A percentile compares a stretch with the other conserved stretches of the same genome.
Evolutionary conservation across 1,284 basidiomycete genomes (phyloP).

Genomic region (Heterobasidion parviporum): DNA sequence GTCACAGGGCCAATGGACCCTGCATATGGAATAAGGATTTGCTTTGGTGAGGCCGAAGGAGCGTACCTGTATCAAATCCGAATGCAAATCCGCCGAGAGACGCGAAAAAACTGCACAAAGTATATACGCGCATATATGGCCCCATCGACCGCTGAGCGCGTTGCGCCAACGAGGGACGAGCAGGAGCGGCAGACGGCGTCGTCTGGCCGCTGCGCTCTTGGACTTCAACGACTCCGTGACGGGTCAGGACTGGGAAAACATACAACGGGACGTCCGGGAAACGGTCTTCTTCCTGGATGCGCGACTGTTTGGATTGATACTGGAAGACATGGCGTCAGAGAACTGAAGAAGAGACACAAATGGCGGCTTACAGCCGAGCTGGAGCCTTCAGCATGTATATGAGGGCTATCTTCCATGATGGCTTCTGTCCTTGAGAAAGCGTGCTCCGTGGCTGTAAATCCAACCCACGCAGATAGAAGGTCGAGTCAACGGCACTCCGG

Average conservation of each 20-base stretch:
- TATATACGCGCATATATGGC: conserved; percentile 5
- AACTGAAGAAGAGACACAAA: too few relatives aligned
- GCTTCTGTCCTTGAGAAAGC: too few relatives aligned
- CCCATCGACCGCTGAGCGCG: neutral
- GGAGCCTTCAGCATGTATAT: too few relatives aligned
- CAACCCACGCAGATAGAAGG: too few relatives aligned
- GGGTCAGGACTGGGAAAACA: neutral
- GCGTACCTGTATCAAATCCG: conserved; percentile 30
- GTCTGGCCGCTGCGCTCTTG: neutral
- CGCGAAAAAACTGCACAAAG: conserved; percentile 21
- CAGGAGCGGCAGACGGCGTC: neutral
- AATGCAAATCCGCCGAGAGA: conserved; percentile 28
- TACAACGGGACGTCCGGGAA: neutral
- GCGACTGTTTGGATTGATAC: neutral
- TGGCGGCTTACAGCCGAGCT: too few relatives aligned
- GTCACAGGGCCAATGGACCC: conserved; percentile 38
- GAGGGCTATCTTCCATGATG: too few relatives aligned
- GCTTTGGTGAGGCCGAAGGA: neutral
- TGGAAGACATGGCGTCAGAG: neutral
- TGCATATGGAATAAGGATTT: conserved; percentile 5
- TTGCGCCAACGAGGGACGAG: neutral
- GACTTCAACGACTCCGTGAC: neutral
- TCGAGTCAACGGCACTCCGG: too few relatives aligned
- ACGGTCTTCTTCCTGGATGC: neutral
- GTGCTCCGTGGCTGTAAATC: too few relatives aligned